Evolutionary conservation across 1,284 basidiomycete genomes (phyloP).

Genomic region (Nidula niveotomentosa): DNA sequence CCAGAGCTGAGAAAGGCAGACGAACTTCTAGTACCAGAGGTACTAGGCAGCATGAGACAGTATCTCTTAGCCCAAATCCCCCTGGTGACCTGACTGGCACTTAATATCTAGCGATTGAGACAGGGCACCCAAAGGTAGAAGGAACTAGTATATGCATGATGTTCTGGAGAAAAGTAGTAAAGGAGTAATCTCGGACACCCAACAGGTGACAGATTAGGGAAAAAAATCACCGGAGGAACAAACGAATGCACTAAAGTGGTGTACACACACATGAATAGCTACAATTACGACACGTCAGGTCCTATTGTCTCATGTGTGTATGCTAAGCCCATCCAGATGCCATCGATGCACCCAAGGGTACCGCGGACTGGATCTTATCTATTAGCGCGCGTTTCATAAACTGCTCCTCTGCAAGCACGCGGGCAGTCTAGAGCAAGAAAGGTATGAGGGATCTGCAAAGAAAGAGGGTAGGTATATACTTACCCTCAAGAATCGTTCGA

Average conservation of each 20-base stretch:
- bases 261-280: constrained; percentile 7
- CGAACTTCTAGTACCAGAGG: too few species aligned
- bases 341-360: constrained; percentile 52
- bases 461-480: constrained; percentile 21
- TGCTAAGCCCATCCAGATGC: constrained; percentile 30
- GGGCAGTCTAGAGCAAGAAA: constrained; percentile 62
- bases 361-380: constrained; percentile 77
- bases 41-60: too few species aligned
- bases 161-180: too few species aligned
- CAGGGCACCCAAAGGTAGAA: too few species aligned
- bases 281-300: neutral
- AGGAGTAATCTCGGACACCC: neutral
- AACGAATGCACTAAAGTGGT: neutral
- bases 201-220: constrained; percentile 34
- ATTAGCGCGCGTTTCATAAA: constrained; percentile 91
- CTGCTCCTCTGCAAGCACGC: constrained; percentile 90
- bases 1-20: too few species aligned
- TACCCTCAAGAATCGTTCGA: constrained; percentile 90
- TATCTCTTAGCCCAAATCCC: too few species aligned
- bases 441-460: constrained; percentile 11
- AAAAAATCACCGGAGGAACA: constrained; percentile 34
- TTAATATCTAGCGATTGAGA: neutral
- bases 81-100: neutral
- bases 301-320: constrained; percentile 11
- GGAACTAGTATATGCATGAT: too few species aligned